Percentiles rank a stretch among this genome's conserved stretches.
Conservation (phyloP, 148 eudicot species). For the Rheum nobile region DNA sequence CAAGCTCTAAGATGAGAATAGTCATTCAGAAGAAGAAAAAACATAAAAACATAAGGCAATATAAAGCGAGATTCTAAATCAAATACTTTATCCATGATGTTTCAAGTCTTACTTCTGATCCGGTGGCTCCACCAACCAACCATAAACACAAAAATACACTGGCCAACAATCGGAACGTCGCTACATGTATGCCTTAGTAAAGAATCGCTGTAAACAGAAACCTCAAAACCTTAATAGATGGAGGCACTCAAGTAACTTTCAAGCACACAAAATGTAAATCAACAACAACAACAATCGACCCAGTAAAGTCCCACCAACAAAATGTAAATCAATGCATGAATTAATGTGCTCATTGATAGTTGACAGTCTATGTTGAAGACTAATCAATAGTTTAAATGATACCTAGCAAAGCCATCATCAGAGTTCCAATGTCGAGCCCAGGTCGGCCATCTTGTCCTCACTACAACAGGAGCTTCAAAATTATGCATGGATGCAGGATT, state of each 20-base stretch:
- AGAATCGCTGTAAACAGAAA: constrained; percentile 61
- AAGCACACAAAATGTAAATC: too few relatives aligned
- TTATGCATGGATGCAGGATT: constrained; percentile 34
- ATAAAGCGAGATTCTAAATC: neutral
- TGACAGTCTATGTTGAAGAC: too few relatives aligned
- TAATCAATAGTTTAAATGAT: too few relatives aligned
- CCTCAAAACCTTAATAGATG: too few relatives aligned
- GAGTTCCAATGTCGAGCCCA: constrained; percentile 94
- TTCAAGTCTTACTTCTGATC: constrained; percentile 61
- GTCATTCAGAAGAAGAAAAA: too few relatives aligned
- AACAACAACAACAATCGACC: too few relatives aligned
- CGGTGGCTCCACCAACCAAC: constrained; percentile 92
- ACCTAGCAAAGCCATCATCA: constrained; percentile 98
- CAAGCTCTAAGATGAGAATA: constrained; percentile 64
- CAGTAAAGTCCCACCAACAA: too few relatives aligned
- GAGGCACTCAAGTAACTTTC: too few relatives aligned
- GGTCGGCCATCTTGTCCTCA: constrained; percentile 81
- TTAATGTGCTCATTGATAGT: constrained; percentile 7
- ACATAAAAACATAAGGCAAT: neutral
- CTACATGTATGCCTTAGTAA: constrained; percentile 73
- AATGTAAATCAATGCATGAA: neutral
- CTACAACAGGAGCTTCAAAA: constrained; percentile 47
- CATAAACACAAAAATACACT: constrained; percentile 74
- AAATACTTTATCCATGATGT: neutral
- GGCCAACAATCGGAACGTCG: constrained; percentile 78